phyloP scores from a whole-genome alignment of 805 yeast genomes.

The Huiozyma sinensis region DNA sequence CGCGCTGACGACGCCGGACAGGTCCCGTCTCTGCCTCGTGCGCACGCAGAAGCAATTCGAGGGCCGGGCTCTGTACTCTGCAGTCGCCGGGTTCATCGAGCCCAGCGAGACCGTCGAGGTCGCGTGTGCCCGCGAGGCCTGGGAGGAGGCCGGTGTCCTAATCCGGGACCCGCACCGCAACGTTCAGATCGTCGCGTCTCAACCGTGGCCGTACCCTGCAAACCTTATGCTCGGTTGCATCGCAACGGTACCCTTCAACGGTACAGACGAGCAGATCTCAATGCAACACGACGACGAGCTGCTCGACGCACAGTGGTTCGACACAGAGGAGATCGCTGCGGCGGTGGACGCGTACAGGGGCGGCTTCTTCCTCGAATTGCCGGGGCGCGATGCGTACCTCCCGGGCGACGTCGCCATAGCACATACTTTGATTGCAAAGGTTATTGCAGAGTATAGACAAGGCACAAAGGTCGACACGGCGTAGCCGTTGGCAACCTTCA shows the following conservation, averaged over 20 bases:
- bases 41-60: conserved; percentile 48
- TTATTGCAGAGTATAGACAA: too few species aligned
- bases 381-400: conserved; percentile 11
- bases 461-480: too few species aligned
- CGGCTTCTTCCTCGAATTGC: conserved; percentile 15
- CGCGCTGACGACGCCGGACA: conserved; percentile 56
- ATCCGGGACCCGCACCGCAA: conserved; percentile 22
- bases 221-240: conserved; percentile 90
- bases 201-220: conserved; percentile 98
- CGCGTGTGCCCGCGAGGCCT: conserved; percentile 79
- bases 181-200: conserved; percentile 58
- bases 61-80: conserved; percentile 49
- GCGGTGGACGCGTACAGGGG: conserved; percentile 24
- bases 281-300: conserved; percentile 81
- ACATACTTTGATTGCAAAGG: background rate
- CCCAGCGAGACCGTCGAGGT: conserved; percentile 88
- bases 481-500: too few species aligned
- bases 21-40: conserved; percentile 58
- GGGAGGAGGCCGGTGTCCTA: conserved; percentile 90
- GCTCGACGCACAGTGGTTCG: conserved; percentile 80
- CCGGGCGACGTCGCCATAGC: conserved; percentile 28
- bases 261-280: conserved; percentile 51
- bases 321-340: conserved; percentile 38
- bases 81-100: conserved; percentile 93
- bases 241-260: conserved; percentile 64